Evolutionary conservation across 2,329 filamentous ascomycete species (phyloP), one percentile per base, ranked within the genome.

Genomic region (Colletotrichum sublineola): DNA sequence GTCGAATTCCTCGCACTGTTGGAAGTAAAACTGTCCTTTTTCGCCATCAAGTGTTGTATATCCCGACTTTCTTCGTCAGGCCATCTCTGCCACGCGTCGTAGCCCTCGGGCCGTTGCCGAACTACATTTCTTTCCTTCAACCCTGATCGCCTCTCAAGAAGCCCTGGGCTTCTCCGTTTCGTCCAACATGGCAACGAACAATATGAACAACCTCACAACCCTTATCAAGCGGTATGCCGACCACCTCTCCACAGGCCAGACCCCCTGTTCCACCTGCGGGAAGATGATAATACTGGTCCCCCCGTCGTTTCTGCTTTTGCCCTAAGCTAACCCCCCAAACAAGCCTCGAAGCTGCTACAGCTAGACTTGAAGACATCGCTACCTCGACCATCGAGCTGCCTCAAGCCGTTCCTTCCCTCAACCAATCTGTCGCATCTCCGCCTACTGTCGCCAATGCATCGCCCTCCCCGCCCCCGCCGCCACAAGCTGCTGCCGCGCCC

Each of bases 291-390:
- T 5, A 46, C 24, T 12, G 20, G 24, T n/a, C 15, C 18, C 12
- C 44, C 42, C n/a, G 44, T 50, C 24, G 38, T 48, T 53, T 2
- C 31, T 67, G 38, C 40, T 40, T 52, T 44, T 33, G 33, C 12
- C 8, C 55, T 31, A 29, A 15, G 33, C 89, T 90, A 81, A 90
- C 83, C 71, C 80, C 72, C 72, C 80, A 86, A 68, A 75, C 76
- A 81, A 99, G 96, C 85, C 93, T 99, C 77, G 96, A 99, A 88
- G 96, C 96, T 81, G 96, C 96, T 50, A 99, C 96, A 64, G 96
- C 95, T 75, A 92, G 96, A 71, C 90, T 99, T 68, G 96, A 99
- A 86, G 96, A 99, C 82, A 97, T 99, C 79, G 96, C 96, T 57
- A 91, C 93, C 76, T 92, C 94, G 20, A 90, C 88, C 67, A 85